Conservation (phyloP, 805 yeast genomes). For the Candida bentonensis region DNA sequence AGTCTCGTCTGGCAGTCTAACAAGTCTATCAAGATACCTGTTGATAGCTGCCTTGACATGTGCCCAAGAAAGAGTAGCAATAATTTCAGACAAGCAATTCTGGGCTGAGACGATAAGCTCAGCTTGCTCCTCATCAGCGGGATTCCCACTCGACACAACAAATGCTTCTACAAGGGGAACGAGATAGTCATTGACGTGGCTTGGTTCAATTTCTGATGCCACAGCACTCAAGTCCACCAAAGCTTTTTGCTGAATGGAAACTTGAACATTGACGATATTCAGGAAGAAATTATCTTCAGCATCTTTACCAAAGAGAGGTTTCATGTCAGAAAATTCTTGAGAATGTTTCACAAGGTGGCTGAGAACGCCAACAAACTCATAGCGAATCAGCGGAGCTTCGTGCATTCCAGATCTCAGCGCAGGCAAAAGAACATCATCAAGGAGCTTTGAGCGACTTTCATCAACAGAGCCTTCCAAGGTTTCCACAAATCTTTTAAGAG, state of each 20-base stretch:
- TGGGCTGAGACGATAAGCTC: slow-evolving; percentile 47
- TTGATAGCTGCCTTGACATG: slow-evolving; percentile 65
- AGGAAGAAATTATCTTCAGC: slow-evolving; percentile 72
- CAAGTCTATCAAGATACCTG: slow-evolving; percentile 44
- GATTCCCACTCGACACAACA: slow-evolving; percentile 6
- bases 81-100: slow-evolving; percentile 11
- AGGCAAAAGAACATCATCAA: slow-evolving; percentile 49
- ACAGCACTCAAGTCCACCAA: slow-evolving; percentile 45
- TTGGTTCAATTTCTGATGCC: slow-evolving; percentile 27
- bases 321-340: slow-evolving; percentile 52
- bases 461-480: slow-evolving; percentile 7
- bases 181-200: neutral
- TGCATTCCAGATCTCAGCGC: slow-evolving; percentile 54
- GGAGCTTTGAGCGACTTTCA: slow-evolving; percentile 22
- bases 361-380: slow-evolving; percentile 56
- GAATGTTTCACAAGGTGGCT: slow-evolving; percentile 43
- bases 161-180: neutral
- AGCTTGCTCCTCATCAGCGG: slow-evolving; percentile 34
- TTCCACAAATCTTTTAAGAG: slow-evolving; percentile 53
- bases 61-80: slow-evolving; percentile 44
- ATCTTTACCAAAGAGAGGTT: slow-evolving; percentile 45
- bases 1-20: slow-evolving; percentile 32
- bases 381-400: slow-evolving; percentile 47
- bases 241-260: slow-evolving; percentile 77
- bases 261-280: slow-evolving; percentile 70